These are phyloP conservation scores for Calamus simplicifolius DNA, from an alignment of 176 grass and related monocot species.

Conservation along the genomic window DNA sequence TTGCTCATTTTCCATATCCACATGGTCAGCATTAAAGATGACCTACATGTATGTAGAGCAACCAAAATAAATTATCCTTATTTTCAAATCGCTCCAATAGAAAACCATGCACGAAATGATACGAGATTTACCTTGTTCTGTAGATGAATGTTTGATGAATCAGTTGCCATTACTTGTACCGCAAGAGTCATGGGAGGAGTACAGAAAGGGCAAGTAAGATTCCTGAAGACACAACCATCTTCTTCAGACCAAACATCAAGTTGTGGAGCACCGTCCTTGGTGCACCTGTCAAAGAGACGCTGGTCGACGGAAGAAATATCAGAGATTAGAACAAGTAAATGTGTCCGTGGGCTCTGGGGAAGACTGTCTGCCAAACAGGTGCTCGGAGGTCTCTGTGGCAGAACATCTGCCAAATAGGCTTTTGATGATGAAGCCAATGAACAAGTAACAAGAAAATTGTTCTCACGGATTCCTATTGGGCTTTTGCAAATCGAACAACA, in stretches of 20 bases:
- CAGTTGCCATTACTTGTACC: conserved; percentile 69
- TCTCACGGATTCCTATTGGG: conserved; percentile 45
- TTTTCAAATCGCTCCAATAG: no score
- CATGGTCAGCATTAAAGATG: conserved; percentile 52
- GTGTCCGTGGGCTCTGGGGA: conserved; percentile 7
- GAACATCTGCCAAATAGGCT: conserved; percentile 47
- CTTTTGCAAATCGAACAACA: conserved; percentile 53
- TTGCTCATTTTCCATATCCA: conserved; percentile 46
- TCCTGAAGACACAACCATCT: conserved; percentile 79
- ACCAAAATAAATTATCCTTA: no score
- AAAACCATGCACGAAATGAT: no score
- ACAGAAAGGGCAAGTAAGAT: conserved; percentile 50
- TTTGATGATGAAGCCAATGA: conserved; percentile 43
- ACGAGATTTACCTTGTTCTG: conserved; percentile 45
- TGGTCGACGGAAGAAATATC: conserved; percentile 46
- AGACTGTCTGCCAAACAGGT: conserved; percentile 1
- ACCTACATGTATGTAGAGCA: conserved; percentile 30
- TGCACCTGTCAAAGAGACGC: conserved; percentile 29
- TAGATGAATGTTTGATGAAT: conserved; percentile 49
- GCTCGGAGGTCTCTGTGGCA: conserved; percentile 36
- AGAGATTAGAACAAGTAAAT: conserved; percentile 41
- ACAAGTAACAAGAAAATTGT: conserved; percentile 45
- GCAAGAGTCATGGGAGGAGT: conserved; percentile 36
- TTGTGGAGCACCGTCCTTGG: conserved; percentile 14
- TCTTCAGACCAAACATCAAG: conserved; percentile 61